phyloP scores from a whole-genome alignment of 2,329 filamentous ascomycete genomes.

The Xylariomycetidae sp. region DNA sequence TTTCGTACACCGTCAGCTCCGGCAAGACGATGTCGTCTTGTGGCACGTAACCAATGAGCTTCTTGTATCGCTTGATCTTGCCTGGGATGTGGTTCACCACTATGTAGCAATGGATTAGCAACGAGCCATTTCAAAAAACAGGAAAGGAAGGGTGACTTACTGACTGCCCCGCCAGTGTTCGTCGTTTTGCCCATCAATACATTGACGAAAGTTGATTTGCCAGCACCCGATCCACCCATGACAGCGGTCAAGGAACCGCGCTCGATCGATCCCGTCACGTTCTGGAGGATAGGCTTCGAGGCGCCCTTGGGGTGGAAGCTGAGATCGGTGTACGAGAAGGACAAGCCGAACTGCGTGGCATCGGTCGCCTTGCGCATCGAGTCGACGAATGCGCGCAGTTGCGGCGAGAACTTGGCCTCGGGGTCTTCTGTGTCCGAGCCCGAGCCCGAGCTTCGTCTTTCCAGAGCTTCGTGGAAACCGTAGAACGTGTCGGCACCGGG shows the following conservation, averaged over 20 bases:
- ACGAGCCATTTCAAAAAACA: background rate
- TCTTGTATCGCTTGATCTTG: slow-evolving; percentile 47
- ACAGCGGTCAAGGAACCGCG: slow-evolving; percentile 49
- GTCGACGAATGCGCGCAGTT: slow-evolving; percentile 44
- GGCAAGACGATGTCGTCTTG: slow-evolving; percentile 56
- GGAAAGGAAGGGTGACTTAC: slow-evolving; percentile 1
- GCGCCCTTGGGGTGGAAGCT: slow-evolving; percentile 40
- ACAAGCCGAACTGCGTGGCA: slow-evolving; percentile 44
- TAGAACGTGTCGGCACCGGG: slow-evolving; percentile 21
- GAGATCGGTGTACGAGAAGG: slow-evolving; percentile 46
- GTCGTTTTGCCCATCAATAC: slow-evolving; percentile 54
- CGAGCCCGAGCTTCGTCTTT: slow-evolving; percentile 20
- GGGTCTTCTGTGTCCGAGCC: slow-evolving; percentile 17
- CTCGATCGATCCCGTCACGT: slow-evolving; percentile 49
- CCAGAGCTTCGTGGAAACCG: slow-evolving; percentile 33
- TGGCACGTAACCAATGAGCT: slow-evolving; percentile 56
- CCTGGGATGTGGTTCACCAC: slow-evolving; percentile 45
- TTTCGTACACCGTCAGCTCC: slow-evolving; percentile 55
- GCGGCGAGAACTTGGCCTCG: slow-evolving; percentile 27
- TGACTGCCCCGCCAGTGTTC: slow-evolving; percentile 44
- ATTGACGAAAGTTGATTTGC: slow-evolving; percentile 55
- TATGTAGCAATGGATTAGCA: background rate
- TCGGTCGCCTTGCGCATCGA: slow-evolving; percentile 47
- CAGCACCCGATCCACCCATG: slow-evolving; percentile 56
- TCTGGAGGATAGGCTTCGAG: slow-evolving; percentile 41